phyloP scores from a whole-genome alignment of 805 yeast genomes.

The Cyberlindnera samutprakarnensis region DNA sequence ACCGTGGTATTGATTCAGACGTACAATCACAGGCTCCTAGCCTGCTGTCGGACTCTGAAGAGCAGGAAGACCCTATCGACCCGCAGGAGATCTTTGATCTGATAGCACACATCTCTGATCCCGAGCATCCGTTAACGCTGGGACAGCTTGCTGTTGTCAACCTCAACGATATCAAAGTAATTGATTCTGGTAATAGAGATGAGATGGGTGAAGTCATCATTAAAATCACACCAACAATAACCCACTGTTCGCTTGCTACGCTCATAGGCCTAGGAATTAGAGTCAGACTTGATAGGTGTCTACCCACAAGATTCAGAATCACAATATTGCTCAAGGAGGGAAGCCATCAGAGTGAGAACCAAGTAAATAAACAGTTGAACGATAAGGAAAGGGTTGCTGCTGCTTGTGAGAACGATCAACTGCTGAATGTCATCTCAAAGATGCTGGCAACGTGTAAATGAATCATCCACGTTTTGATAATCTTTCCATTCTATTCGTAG shows the following conservation, averaged over 20 bases:
- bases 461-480: too few species aligned
- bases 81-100: slow-evolving; percentile 85
- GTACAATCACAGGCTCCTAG: slow-evolving; percentile 7
- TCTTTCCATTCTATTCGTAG: too few species aligned
- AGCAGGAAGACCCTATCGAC: slow-evolving; percentile 61
- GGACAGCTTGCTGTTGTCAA: slow-evolving; percentile 95
- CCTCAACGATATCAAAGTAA: slow-evolving; percentile 67
- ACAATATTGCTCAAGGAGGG: slow-evolving; percentile 81
- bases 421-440: slow-evolving; percentile 80
- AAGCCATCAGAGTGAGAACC: slow-evolving; percentile 90
- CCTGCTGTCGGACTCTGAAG: slow-evolving; percentile 18
- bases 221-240: slow-evolving; percentile 92
- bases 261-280: slow-evolving; percentile 91
- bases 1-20: slow-evolving; percentile 1
- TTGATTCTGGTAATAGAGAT: slow-evolving; percentile 42
- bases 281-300: slow-evolving; percentile 81
- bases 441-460: slow-evolving; percentile 81
- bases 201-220: slow-evolving; percentile 71
- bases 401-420: slow-evolving; percentile 95
- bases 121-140: slow-evolving; percentile 92
- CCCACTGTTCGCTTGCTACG: slow-evolving; percentile 95
- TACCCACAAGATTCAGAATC: slow-evolving; percentile 79
- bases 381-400: slow-evolving; percentile 98
- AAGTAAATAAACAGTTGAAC: slow-evolving; percentile 92
- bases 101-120: slow-evolving; percentile 84